Percentiles rank a stretch among this genome's conserved stretches.
These are phyloP conservation scores for Ceratobasidium sp. DNA, from an alignment of 1,284 basidiomycete genomes.

Conservation along the genomic window DNA sequence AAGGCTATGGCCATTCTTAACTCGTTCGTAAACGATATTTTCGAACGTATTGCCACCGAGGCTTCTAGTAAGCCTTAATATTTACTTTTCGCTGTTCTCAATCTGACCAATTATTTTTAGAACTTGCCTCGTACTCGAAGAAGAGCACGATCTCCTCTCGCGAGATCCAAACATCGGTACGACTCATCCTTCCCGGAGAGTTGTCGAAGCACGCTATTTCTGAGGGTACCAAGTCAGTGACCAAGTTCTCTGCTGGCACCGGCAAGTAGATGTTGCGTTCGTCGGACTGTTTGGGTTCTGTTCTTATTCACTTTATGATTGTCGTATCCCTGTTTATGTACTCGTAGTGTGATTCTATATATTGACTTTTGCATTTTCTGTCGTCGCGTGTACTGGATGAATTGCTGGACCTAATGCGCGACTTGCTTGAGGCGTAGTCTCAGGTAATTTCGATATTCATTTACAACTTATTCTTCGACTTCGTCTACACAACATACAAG, in stretches of 20 bases:
- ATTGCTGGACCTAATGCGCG: no score
- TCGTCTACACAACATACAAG: no score
- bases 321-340: slow-evolving; percentile 32
- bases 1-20: slow-evolving; percentile 97
- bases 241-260: slow-evolving; percentile 52
- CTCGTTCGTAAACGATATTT: slow-evolving; percentile 92
- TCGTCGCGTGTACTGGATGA: neutral
- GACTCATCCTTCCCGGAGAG: slow-evolving; percentile 91
- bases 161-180: slow-evolving; percentile 92
- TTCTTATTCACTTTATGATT: slow-evolving; percentile 14
- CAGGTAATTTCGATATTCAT: no score
- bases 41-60: slow-evolving; percentile 92
- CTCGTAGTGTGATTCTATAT: slow-evolving; percentile 41
- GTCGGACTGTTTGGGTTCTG: neutral
- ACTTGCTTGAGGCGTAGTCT: no score
- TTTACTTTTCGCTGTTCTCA: neutral
- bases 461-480: no score
- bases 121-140: slow-evolving; percentile 91
- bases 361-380: slow-evolving; percentile 23
- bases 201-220: slow-evolving; percentile 85
- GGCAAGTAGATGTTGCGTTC: slow-evolving; percentile 54
- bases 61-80: slow-evolving; percentile 69
- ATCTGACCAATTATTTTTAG: neutral
- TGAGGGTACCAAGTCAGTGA: slow-evolving; percentile 66
- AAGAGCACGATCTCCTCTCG: slow-evolving; percentile 95